Evolutionary conservation across 2,329 filamentous ascomycete species (phyloP).

Genomic region (Venturia asperata): DNA sequence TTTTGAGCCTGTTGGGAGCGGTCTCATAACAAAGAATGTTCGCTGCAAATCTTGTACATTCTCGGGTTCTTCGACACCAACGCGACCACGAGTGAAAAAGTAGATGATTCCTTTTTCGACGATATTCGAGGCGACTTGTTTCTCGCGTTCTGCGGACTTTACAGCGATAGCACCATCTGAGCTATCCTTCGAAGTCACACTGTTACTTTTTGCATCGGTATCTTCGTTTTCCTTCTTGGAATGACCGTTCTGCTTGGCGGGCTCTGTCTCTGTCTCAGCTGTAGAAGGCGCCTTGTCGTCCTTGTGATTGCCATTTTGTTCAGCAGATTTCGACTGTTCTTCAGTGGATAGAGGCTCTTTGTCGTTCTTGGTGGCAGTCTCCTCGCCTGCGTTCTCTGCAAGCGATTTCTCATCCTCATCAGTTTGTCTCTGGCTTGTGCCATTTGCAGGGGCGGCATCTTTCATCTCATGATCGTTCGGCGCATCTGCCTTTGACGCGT

Average conservation of each 20-base stretch:
- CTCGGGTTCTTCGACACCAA: slow-evolving; percentile 63
- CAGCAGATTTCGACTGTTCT: slow-evolving; percentile 21
- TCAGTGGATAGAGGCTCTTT: neutral
- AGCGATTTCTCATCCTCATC: slow-evolving; percentile 22
- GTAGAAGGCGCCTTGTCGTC: slow-evolving; percentile 26
- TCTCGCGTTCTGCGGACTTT: slow-evolving; percentile 44
- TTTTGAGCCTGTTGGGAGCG: slow-evolving; percentile 61
- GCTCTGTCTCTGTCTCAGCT: slow-evolving; percentile 18
- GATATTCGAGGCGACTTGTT: slow-evolving; percentile 52
- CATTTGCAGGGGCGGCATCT: slow-evolving; percentile 23
- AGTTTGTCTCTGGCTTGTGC: slow-evolving; percentile 20
- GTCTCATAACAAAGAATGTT: slow-evolving; percentile 72
- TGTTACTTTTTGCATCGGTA: neutral
- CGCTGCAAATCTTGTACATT: slow-evolving; percentile 66
- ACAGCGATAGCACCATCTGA: slow-evolving; percentile 34
- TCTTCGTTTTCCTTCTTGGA: neutral
- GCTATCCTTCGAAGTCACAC: neutral
- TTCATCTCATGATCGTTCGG: slow-evolving; percentile 24
- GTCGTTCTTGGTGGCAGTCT: slow-evolving; percentile 27
- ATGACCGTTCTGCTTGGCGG: neutral
- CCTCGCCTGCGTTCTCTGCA: slow-evolving; percentile 23
- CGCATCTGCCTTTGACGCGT: slow-evolving; percentile 15
- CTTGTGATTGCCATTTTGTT: slow-evolving; percentile 20
- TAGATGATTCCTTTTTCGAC: slow-evolving; percentile 86
- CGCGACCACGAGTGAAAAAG: slow-evolving; percentile 78